phyloP scores from a whole-genome alignment of 129 eudicot species.

The Heracleum sosnowskyi region DNA sequence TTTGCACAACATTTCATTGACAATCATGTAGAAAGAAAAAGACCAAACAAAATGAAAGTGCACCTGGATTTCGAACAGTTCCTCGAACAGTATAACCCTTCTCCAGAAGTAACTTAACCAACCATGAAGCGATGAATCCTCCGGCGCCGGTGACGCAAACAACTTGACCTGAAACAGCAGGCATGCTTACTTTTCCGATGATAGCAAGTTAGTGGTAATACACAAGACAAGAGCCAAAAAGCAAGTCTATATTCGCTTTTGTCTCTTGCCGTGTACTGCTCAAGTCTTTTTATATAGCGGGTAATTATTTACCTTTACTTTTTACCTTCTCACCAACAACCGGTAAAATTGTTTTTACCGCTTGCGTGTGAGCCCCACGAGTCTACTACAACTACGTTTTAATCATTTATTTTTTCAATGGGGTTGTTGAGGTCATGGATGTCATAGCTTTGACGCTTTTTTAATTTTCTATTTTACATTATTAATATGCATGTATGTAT shows the following conservation, averaged over 20 bases:
- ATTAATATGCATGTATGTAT: too few relatives aligned
- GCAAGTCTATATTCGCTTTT: neutral
- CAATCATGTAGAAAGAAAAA: too few relatives aligned
- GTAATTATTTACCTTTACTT: neutral
- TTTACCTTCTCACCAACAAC: conserved; percentile 4
- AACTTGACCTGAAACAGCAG: conserved; percentile 43
- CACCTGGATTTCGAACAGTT: conserved; percentile 94
- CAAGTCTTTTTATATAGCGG: neutral
- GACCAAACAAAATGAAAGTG: neutral
- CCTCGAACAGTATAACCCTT: conserved; percentile 80
- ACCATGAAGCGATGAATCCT: conserved; percentile 95
- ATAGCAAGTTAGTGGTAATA: neutral
- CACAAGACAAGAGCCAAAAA: neutral
- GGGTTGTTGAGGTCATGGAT: neutral
- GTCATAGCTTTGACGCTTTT: neutral
- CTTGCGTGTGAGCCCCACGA: neutral
- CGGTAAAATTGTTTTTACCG: neutral
- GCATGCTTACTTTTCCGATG: conserved; percentile 28
- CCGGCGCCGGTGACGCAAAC: conserved; percentile 99
- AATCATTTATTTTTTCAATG: neutral
- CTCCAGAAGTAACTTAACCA: conserved; percentile 82
- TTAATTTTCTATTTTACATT: too few relatives aligned
- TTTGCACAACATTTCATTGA: neutral
- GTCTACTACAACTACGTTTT: too few relatives aligned
- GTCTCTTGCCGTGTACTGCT: neutral